Evolutionary conservation across 176 grass and related monocot species (phyloP).

Genomic region (Ampelocalamus luodianensis): DNA sequence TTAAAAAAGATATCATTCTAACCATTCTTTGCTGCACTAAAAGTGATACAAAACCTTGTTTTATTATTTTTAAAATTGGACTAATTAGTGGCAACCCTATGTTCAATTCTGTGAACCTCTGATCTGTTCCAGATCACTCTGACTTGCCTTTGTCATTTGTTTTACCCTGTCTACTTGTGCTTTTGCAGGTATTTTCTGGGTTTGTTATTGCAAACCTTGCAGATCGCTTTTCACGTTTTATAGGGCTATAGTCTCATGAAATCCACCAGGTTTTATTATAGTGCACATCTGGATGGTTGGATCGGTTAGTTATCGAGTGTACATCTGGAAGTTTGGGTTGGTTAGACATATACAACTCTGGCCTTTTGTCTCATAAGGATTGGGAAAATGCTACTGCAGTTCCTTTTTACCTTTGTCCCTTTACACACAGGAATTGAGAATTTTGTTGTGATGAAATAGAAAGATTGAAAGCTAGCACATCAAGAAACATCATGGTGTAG

Average conservation of each 20-base stretch:
- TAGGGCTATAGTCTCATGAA: slow-evolving; percentile 65
- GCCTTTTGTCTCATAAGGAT: neutral
- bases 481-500: slow-evolving; percentile 29
- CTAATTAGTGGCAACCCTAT: neutral
- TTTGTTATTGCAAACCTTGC: slow-evolving; percentile 90
- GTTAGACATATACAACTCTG: slow-evolving; percentile 35
- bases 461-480: slow-evolving; percentile 34
- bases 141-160: slow-evolving; percentile 9
- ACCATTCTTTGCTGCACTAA: neutral
- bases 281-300: slow-evolving; percentile 28
- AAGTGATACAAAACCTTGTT: neutral
- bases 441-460: slow-evolving; percentile 44
- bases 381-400: neutral
- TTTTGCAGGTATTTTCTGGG: slow-evolving; percentile 88
- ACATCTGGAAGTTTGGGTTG: neutral
- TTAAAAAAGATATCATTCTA: neutral
- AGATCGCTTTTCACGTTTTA: slow-evolving; percentile 65
- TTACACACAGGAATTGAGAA: slow-evolving; percentile 11
- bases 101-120: slow-evolving; percentile 4
- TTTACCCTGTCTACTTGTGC: slow-evolving; percentile 18
- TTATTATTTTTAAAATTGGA: neutral
- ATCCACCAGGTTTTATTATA: neutral
- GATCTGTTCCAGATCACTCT: neutral
- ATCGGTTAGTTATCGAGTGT: slow-evolving; percentile 21
- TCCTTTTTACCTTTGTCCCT: slow-evolving; percentile 2